Conservation (phyloP, 768 basidiomycete species). For the Leccinum longicurvipes region DNA sequence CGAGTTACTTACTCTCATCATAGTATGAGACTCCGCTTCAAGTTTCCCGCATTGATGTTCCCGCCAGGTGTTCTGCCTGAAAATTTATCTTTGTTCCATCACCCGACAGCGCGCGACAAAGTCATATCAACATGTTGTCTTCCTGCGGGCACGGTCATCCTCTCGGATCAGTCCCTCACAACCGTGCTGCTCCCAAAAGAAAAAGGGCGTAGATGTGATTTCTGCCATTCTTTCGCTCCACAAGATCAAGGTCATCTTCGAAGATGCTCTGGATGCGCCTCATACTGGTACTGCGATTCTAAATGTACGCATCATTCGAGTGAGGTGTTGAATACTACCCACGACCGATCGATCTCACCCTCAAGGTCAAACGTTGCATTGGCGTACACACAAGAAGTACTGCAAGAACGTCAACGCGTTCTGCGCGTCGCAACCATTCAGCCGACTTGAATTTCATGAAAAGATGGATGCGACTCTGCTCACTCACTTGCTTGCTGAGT, state of each 20-base stretch:
- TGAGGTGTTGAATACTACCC: conserved; percentile 2
- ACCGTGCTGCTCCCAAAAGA: conserved; percentile 50
- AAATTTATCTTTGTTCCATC: conserved; percentile 35
- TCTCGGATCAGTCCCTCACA: conserved; percentile 44
- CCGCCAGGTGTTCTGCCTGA: conserved; percentile 6
- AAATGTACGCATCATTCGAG: conserved; percentile 46
- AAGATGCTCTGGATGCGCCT: conserved; percentile 63
- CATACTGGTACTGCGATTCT: conserved; percentile 70
- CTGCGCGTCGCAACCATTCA: conserved; percentile 43
- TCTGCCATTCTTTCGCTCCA: conserved; percentile 44
- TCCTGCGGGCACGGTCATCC: conserved; percentile 45
- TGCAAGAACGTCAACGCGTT: conserved; percentile 58
- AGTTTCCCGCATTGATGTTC: conserved; percentile 2
- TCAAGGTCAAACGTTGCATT: conserved; percentile 66
- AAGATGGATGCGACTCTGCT: conserved; percentile 62
- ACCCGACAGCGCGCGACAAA: conserved; percentile 49
- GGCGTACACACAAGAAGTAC: conserved; percentile 65
- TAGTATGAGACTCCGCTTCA: not conserved
- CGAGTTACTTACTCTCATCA: not conserved
- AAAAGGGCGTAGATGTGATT: conserved; percentile 67
- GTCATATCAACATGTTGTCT: conserved; percentile 42
- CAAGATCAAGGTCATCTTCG: conserved; percentile 36
- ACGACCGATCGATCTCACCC: conserved; percentile 7
- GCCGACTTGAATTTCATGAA: conserved; percentile 49
- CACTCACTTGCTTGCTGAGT: conserved; percentile 55